phyloP scores from a whole-genome alignment of 306 rosid genomes.

The Boehmeria nivea region DNA sequence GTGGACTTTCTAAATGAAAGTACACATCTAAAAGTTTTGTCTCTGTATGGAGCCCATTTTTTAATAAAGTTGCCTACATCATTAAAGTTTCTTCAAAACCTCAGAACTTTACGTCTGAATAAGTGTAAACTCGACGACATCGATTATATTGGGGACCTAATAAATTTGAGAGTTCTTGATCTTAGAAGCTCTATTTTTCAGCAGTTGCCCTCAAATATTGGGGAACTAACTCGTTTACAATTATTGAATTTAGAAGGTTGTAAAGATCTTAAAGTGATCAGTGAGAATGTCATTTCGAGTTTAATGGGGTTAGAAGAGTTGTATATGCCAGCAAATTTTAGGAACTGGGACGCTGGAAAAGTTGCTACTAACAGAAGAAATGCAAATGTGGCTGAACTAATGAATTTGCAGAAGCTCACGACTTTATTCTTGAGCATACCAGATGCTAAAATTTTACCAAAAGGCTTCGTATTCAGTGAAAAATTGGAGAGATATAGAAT shows the following conservation, averaged over 20 bases:
- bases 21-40: background rate
- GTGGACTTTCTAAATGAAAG: background rate
- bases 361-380: background rate
- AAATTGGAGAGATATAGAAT: conserved; percentile 10
- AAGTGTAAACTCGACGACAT: background rate
- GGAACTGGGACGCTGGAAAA: background rate
- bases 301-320: conserved; percentile 13
- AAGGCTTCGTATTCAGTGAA: background rate
- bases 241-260: background rate
- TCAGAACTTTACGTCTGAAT: background rate
- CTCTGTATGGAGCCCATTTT: background rate
- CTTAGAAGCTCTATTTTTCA: fast-evolving
- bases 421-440: background rate
- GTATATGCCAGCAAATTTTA: background rate
- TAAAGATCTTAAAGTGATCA: background rate
- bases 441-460: background rate
- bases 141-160: background rate
- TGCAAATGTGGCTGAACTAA: conserved; percentile 11
- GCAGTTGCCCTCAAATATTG: background rate
- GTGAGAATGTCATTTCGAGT: conserved; percentile 6
- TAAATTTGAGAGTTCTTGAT: background rate
- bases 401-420: background rate
- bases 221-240: background rate
- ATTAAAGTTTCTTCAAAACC: background rate
- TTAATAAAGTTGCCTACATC: background rate